Evolutionary conservation across 352 stramenopile species (phyloP).

Genomic region (Pythium diclinum): DNA sequence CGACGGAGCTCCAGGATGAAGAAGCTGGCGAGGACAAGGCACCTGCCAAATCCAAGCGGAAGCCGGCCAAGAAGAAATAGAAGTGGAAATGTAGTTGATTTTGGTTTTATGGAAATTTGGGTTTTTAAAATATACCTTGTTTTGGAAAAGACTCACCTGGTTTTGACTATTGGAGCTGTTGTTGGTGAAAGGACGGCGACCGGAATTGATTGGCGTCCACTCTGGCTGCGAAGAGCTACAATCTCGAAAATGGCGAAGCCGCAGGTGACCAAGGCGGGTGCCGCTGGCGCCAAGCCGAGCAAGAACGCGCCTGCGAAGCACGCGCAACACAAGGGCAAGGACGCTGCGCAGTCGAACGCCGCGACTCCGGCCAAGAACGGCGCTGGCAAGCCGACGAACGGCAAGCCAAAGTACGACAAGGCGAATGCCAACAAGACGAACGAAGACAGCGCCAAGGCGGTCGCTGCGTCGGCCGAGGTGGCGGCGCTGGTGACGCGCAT

Average conservation of each 20-base stretch:
- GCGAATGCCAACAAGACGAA: not conserved
- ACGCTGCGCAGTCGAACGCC: not conserved
- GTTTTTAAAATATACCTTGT: constrained; percentile 7
- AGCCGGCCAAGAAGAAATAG: not conserved
- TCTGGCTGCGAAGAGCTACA: constrained; percentile 6
- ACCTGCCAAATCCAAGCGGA: not conserved
- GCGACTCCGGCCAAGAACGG: constrained; percentile 8
- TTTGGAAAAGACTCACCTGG: constrained; percentile 3
- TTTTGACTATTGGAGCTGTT: constrained; percentile 12
- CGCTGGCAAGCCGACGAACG: not conserved
- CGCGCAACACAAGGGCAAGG: constrained; percentile 12
- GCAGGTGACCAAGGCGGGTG: constrained; percentile 10
- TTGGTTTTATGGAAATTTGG: not conserved
- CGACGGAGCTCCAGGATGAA: not conserved
- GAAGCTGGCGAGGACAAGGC: not conserved
- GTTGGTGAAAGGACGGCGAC: constrained; percentile 27
- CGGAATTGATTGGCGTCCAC: constrained; percentile 27
- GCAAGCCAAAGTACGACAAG: constrained; percentile 5
- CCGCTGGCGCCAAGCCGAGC: not conserved
- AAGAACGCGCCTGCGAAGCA: constrained; percentile 11
- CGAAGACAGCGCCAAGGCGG: constrained; percentile 7
- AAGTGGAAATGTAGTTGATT: constrained; percentile 3
- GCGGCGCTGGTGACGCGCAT: constrained; percentile 30
- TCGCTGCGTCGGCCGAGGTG: constrained; percentile 10
- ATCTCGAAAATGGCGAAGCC: constrained; percentile 26